Base-by-base conservation (phyloP, 1,284 basidiomycete species). In the Ceratobasidium sp. region DNA sequence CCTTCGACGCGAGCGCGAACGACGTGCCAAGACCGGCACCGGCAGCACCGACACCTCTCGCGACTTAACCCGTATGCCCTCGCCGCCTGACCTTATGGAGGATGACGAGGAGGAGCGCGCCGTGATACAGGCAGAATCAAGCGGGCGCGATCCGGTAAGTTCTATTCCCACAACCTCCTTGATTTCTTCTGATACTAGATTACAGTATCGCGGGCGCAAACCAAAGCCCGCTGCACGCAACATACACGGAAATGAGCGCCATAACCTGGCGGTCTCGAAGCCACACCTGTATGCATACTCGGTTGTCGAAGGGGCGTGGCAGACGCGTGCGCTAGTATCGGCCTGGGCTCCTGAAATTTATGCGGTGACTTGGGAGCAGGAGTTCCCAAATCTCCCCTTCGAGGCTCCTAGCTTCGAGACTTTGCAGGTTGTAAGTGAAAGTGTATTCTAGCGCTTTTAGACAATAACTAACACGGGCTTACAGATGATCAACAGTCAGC, bases 401-500 rank as follows among this genome's bases (percentile, higher is more conserved):
- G 12, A 39, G 3, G 42, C 28, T 9, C 51, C 69, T 1, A 20
- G 15, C 3, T 2, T 26, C 15, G 4, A n/a, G 1, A 18, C 18
- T 39, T 39, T 71, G 1, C 39, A 67, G 12, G 42, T 66, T 3
- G 64, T 67, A 20, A 26, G 44, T 67, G 15, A 13, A 44, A 1
- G 3, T 0, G 1, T 3, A 23, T 9, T 23, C n/a, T 7, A 1
- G 53, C 15, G 23, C 42, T 1, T n/a, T 20, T 26, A 46, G 20
- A n/a, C 44, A 26, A n/a, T 28, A 26, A 15, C 44, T 26, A 28
- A 67, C 64, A 3, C 10, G 18, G 6, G 1, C 26, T 28, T 39
- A n/a, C 28, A 73, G 71, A 49, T 63, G 58, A 44, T 73, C 6
- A 73, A 73, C 33, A 28, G 33, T 23, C n/a, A 51, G 5, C 56